phyloP scores from a whole-genome alignment of 192 early-diverging fungal genomes.

The Mortierella antarctica region DNA sequence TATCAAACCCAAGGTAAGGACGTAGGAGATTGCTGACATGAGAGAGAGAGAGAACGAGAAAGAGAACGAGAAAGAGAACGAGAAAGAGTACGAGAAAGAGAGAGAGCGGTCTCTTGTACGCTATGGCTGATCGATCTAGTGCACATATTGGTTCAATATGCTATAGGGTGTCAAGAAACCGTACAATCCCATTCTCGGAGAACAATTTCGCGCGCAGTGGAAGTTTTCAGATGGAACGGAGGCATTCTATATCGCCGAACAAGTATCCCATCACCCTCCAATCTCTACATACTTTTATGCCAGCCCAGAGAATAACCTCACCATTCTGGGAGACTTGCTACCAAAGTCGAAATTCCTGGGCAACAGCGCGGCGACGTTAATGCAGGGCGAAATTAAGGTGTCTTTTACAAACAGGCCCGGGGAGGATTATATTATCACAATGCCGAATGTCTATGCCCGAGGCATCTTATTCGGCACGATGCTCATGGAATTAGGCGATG shows the following conservation, averaged over 20 bases:
- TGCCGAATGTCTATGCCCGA: slow-evolving; percentile 94
- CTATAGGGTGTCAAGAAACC: slow-evolving; percentile 90
- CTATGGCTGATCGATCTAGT: neutral
- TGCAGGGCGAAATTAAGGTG: slow-evolving; percentile 78
- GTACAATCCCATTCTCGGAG: slow-evolving; percentile 94
- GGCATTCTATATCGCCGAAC: slow-evolving; percentile 88
- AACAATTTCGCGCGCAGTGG: slow-evolving; percentile 89
- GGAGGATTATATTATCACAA: slow-evolving; percentile 84
- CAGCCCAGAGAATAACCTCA: slow-evolving; percentile 83
- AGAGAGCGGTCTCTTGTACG: no score
- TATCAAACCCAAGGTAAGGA: slow-evolving; percentile 85
- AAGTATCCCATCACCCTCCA: slow-evolving; percentile 95
- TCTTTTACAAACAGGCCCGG: slow-evolving; percentile 69
- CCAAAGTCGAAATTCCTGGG: slow-evolving; percentile 91
- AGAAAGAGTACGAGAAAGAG: neutral
- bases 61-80: neutral
- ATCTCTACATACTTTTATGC: slow-evolving; percentile 87
- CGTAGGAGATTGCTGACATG: neutral
- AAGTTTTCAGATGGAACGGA: slow-evolving; percentile 74
- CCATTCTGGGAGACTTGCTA: slow-evolving; percentile 81
- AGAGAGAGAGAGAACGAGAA: no score
- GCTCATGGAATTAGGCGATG: slow-evolving; percentile 92
- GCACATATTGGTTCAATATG: neutral
- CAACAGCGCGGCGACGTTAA: slow-evolving; percentile 91
- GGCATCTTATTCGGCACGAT: slow-evolving; percentile 95